Conservation (phyloP, 345 rosid genomes). For the Rhodomyrtus tomentosa region DNA sequence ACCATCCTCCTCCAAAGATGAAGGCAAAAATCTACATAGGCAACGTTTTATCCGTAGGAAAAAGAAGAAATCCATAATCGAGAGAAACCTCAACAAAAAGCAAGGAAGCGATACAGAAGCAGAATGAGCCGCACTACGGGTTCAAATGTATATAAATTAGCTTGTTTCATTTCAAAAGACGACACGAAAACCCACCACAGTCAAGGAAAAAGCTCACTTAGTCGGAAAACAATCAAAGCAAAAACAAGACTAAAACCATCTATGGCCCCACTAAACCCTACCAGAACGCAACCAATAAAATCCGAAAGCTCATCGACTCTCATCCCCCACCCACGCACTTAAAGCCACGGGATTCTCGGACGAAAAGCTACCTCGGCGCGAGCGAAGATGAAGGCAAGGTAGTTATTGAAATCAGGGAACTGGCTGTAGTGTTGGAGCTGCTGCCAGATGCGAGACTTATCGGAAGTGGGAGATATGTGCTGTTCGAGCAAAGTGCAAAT, state of each 20-base stretch:
- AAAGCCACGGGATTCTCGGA: background rate
- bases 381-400: constrained; percentile 84
- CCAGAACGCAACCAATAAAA: background rate
- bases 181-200: background rate
- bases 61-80: background rate
- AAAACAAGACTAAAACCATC: background rate
- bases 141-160: background rate
- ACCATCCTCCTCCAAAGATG: background rate
- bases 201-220: background rate
- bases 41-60: background rate
- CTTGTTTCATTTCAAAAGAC: background rate
- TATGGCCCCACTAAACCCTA: background rate
- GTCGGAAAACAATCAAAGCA: background rate
- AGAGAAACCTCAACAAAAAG: background rate
- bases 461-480: constrained; percentile 85
- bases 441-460: constrained; percentile 89
- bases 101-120: background rate
- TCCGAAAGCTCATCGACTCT: background rate
- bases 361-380: constrained; percentile 53
- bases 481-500: constrained; percentile 76
- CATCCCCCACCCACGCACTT: background rate
- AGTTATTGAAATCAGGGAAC: constrained; percentile 94
- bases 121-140: background rate
- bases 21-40: background rate
- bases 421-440: constrained; percentile 88